Evolutionary conservation across 345 rosid species (phyloP).

Genomic region (Moricandia arvensis): DNA sequence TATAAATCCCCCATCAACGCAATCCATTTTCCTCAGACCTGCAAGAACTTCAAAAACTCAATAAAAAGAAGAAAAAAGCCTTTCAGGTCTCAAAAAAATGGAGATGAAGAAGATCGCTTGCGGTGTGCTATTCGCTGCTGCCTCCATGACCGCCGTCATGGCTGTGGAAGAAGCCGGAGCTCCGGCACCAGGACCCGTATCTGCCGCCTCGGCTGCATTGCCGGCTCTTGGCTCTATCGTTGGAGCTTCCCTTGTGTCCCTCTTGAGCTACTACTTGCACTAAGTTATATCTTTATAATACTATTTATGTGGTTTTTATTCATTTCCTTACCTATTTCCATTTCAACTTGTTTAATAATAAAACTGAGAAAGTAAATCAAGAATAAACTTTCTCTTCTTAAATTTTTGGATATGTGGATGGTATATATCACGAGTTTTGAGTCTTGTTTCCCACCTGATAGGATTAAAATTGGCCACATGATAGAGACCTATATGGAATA

Average conservation of each 20-base stretch:
- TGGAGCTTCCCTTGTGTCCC: slow-evolving; percentile 42
- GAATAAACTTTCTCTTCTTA: slow-evolving; percentile 15
- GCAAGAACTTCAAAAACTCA: slow-evolving; percentile 30
- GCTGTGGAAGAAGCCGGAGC: slow-evolving; percentile 44
- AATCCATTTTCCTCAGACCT: slow-evolving; percentile 35
- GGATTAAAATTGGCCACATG: background rate
- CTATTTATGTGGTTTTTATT: slow-evolving; percentile 23
- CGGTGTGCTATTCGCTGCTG: slow-evolving; percentile 50
- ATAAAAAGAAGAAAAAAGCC: slow-evolving; percentile 24
- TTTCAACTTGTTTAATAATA: slow-evolving; percentile 30
- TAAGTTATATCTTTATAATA: slow-evolving; percentile 27
- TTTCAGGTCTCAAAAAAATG: slow-evolving; percentile 47
- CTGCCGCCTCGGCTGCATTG: slow-evolving; percentile 33
- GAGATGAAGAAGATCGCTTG: slow-evolving; percentile 68
- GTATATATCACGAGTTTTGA: background rate
- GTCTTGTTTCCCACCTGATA: background rate
- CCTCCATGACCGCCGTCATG: slow-evolving; percentile 50
- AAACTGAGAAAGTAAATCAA: slow-evolving; percentile 20
- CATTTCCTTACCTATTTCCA: slow-evolving; percentile 20
- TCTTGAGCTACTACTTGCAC: slow-evolving; percentile 40
- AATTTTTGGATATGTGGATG: background rate
- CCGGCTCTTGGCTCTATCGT: slow-evolving; percentile 52
- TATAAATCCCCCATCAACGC: slow-evolving; percentile 22
- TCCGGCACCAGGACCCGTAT: slow-evolving; percentile 41
- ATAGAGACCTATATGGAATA: background rate